Percentiles rank a stretch among this genome's conserved stretches.
Conservation (phyloP, 345 rosid genomes). For the Populus tremula region DNA sequence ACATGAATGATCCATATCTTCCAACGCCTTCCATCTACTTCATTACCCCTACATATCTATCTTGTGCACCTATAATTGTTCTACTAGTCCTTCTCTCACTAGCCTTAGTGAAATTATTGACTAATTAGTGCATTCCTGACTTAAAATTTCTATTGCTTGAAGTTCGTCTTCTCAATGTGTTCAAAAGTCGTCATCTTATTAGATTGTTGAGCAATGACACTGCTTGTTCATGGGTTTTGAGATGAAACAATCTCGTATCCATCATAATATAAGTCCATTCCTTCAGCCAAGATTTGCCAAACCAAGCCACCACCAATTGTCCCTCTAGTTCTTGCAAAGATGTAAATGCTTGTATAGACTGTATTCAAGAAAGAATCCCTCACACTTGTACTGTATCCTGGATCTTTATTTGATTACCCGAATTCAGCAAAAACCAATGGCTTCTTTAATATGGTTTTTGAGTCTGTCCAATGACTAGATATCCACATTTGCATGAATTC, state of each 20-base stretch:
- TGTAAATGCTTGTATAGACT: slow-evolving; percentile 29
- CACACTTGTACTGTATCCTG: slow-evolving; percentile 18
- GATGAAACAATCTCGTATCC: slow-evolving; percentile 43
- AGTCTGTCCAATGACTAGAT: slow-evolving; percentile 35
- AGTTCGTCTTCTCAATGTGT: no score
- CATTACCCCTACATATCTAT: no score
- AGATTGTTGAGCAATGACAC: slow-evolving; percentile 29
- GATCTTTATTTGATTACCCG: slow-evolving; percentile 37
- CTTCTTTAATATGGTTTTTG: slow-evolving; percentile 29
- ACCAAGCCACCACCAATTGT: slow-evolving; percentile 42
- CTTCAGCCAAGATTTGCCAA: slow-evolving; percentile 45
- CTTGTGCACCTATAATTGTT: no score
- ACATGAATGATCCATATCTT: no score
- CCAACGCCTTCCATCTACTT: no score
- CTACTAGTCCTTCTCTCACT: no score
- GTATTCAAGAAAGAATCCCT: slow-evolving; percentile 31
- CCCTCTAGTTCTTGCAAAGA: slow-evolving; percentile 30
- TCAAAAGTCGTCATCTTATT: slow-evolving; percentile 16
- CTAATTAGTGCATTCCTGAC: no score
- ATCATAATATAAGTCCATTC: slow-evolving; percentile 36
- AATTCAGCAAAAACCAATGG: slow-evolving; percentile 49
- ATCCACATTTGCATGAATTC: slow-evolving; percentile 38
- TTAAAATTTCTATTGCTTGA: no score
- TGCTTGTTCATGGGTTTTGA: slow-evolving; percentile 20
- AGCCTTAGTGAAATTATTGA: no score